A percentile compares a stretch with the other conserved stretches of the same genome.
These are phyloP conservation scores for Herpetomonas muscarum DNA, from an alignment of 208 protist genomes.

Conservation along the genomic window DNA sequence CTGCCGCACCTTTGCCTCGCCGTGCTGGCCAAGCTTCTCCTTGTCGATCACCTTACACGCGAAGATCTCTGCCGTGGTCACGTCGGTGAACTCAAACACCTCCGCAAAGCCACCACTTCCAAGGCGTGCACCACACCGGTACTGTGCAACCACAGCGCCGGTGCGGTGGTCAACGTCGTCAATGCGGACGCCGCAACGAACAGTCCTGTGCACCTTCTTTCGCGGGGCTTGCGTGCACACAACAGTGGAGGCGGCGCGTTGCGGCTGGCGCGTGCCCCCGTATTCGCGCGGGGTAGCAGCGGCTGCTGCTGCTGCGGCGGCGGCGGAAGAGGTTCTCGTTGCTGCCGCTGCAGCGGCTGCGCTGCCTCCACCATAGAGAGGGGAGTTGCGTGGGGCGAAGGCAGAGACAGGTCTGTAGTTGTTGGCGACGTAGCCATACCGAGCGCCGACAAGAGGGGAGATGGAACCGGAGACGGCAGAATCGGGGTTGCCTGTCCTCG, in stretches of 20 bases:
- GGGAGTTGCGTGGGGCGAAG: neutral
- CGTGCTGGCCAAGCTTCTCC: slow-evolving; percentile 17
- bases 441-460: slow-evolving; percentile 34
- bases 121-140: slow-evolving; percentile 46
- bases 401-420: slow-evolving; percentile 13
- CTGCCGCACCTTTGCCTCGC: slow-evolving; percentile 38
- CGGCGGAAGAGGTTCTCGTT: neutral
- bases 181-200: slow-evolving; percentile 28
- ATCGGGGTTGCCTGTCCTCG: slow-evolving; percentile 14
- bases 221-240: slow-evolving; percentile 1
- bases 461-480: slow-evolving; percentile 27
- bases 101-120: slow-evolving; percentile 64
- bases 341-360: neutral
- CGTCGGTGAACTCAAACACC: slow-evolving; percentile 53
- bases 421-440: slow-evolving; percentile 13
- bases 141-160: slow-evolving; percentile 24
- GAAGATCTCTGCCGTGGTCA: slow-evolving; percentile 23
- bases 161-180: slow-evolving; percentile 32
- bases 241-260: slow-evolving; percentile 18
- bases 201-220: slow-evolving; percentile 3
- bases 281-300: no score
- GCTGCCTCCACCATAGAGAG: neutral
- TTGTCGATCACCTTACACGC: slow-evolving; percentile 75
- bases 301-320: neutral
- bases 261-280: slow-evolving; percentile 1